Evolutionary conservation across 139 green algal genomes (phyloP), one percentile per base, ranked within the genome.

Genomic region (Micromonas pusilla): DNA sequence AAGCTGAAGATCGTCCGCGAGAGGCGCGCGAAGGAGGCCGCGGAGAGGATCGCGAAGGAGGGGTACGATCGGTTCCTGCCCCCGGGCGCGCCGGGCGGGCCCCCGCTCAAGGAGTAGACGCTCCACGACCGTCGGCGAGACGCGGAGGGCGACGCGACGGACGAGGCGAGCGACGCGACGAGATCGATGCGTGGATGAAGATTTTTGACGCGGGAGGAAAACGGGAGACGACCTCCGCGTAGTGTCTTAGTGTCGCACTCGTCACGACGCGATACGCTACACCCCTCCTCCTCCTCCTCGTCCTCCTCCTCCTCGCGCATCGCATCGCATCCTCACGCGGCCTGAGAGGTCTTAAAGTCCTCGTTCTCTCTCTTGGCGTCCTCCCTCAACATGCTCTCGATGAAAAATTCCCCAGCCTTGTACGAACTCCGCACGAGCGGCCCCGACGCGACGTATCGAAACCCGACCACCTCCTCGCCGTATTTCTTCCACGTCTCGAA

Each of bases 371-470:
- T 57, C 16, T 57, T 16, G 45, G 9, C 21, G 37, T 75, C 68
- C 36, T 75, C 53, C 25, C 68, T 34, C 20, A 75, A 26, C 68
- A 75, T 75, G 25, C 21, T 75, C 9, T 75, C 68, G 68, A 75
- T 75, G 6, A 93, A 98, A 73, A 97, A 93, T 82, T 97, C 92
- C 0, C 94, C 94, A 0, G 96, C 96, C 20, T 89, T 85, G 86
- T 99, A 99, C 0, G 90, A 97, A 23, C 89, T 96, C 13, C 96
- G 88, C 39, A 99, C 95, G 85, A 98, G 87, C 3, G 95, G 92
- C 3, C 95, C 95, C 2, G 86, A 89, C 0, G 95, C 95, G 4
- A 96, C 93, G 80, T 98, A 98, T 90, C 81, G 26, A 82, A 97
- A 98, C 31, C 92, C 91, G 78, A 96, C 80, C 13, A 89, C 84